A percentile compares a stretch with the other conserved stretches of the same genome.
Conservation (phyloP, 768 basidiomycete genomes). For the Boletus rubropictus region DNA sequence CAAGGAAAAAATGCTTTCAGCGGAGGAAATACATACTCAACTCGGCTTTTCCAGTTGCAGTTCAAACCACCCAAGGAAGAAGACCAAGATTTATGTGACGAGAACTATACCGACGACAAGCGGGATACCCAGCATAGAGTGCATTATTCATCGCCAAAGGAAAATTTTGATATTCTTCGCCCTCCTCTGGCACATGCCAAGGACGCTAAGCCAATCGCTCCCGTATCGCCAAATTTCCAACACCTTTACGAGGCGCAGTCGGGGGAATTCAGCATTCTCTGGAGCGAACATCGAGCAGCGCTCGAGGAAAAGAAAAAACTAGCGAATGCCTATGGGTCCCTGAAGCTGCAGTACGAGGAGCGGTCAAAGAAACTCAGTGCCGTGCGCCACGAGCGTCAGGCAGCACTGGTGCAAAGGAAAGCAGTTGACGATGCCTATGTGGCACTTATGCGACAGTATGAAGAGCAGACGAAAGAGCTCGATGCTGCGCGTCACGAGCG, state of each 20-base stretch:
- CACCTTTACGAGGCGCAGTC: conserved; percentile 1
- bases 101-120: neutral
- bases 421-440: conserved; percentile 8
- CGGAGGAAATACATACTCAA: neutral
- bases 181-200: neutral
- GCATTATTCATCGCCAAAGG: neutral
- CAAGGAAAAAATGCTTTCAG: too few species aligned
- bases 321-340: neutral
- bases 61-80: neutral
- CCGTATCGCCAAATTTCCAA: neutral
- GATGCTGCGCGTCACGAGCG: neutral
- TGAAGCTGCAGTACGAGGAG: conserved; percentile 8
- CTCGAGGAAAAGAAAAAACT: conserved; percentile 10
- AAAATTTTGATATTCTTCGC: neutral
- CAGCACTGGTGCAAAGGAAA: neutral
- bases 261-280: conserved; percentile 5
- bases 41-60: neutral
- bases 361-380: neutral
- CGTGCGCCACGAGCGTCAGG: conserved; percentile 5
- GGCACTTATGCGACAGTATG: conserved; percentile 17
- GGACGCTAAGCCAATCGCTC: neutral
- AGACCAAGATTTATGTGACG: neutral
- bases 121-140: neutral
- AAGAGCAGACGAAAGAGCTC: conserved; percentile 10
- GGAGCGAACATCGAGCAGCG: neutral